A percentile compares a stretch with the other conserved stretches of the same genome.
Conservation (phyloP, 441 rosid species). For the Erodium texanum region DNA sequence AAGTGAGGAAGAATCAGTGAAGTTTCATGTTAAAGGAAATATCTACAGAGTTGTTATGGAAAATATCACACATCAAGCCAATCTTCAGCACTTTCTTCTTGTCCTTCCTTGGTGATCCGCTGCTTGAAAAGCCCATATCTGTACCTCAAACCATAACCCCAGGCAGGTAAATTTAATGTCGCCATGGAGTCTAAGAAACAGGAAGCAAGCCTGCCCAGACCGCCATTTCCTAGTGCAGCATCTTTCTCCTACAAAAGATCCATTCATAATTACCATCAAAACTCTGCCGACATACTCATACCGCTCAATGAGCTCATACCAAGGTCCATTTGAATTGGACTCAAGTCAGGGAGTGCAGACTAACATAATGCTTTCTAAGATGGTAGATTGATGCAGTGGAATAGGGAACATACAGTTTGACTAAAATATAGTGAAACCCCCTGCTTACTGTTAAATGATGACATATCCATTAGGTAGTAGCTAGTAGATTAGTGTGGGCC, state of each 20-base stretch:
- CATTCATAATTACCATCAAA: slow-evolving; percentile 15
- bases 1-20: slow-evolving; percentile 20
- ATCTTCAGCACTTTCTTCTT: slow-evolving; percentile 92
- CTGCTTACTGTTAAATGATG: neutral
- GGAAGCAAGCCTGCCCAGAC: slow-evolving; percentile 95
- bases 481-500: neutral
- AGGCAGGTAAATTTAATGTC: slow-evolving; percentile 87
- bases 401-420: neutral
- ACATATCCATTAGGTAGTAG: neutral
- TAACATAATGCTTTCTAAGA: slow-evolving; percentile 2
- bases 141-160: slow-evolving; percentile 98
- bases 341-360: slow-evolving; percentile 2
- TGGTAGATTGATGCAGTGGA: neutral
- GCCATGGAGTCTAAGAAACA: slow-evolving; percentile 99
- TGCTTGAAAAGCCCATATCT: slow-evolving; percentile 91
- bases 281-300: slow-evolving; percentile 3
- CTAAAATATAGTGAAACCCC: neutral
- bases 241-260: slow-evolving; percentile 69
- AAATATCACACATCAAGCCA: slow-evolving; percentile 81
- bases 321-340: neutral
- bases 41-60: slow-evolving; percentile 12
- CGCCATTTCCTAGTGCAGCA: slow-evolving; percentile 98
- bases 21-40: slow-evolving; percentile 12
- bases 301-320: neutral
- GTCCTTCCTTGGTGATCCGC: slow-evolving; percentile 74